Evolutionary conservation across 805 yeast genomes (phyloP).

Genomic region (Saccharomycopsis fermentans): DNA sequence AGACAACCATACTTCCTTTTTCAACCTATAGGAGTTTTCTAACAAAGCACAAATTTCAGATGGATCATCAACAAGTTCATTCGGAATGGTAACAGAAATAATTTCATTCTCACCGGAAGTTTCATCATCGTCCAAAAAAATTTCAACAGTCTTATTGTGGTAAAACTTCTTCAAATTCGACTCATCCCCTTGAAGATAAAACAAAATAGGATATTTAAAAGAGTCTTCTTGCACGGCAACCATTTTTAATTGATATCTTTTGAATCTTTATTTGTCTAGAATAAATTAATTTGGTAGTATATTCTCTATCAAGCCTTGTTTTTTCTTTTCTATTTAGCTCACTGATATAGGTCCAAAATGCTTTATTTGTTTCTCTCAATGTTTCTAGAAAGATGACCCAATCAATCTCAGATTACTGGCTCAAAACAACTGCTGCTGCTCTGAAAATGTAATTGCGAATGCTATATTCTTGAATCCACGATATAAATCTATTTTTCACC

Average conservation of each 20-base stretch:
- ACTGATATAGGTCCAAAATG: too few relatives aligned
- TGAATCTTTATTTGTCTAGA: not conserved
- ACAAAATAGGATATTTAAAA: conserved; percentile 1
- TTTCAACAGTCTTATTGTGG: conserved; percentile 13
- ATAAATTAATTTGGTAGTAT: not conserved
- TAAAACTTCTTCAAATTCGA: conserved; percentile 9
- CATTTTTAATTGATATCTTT: not conserved
- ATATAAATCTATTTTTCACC: too few relatives aligned
- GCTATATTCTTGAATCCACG: too few relatives aligned
- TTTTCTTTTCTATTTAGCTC: not conserved
- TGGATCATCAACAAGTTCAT: conserved; percentile 73
- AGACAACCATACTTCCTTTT: conserved; percentile 68
- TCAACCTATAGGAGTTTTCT: conserved; percentile 66
- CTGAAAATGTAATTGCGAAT: too few relatives aligned
- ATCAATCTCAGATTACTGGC: too few relatives aligned
- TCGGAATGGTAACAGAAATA: conserved; percentile 70
- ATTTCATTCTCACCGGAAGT: conserved; percentile 45
- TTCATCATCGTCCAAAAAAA: conserved; percentile 13
- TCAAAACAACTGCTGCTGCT: too few relatives aligned
- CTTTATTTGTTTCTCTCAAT: too few relatives aligned
- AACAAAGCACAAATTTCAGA: conserved; percentile 68
- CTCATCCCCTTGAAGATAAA: conserved; percentile 10
- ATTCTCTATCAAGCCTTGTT: not conserved
- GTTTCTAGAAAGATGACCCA: too few relatives aligned
- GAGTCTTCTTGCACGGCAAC: not conserved